These are phyloP conservation scores for Verticillium nonalfalfae DNA, from an alignment of 2,329 filamentous ascomycete genomes.

Conservation along the genomic window DNA sequence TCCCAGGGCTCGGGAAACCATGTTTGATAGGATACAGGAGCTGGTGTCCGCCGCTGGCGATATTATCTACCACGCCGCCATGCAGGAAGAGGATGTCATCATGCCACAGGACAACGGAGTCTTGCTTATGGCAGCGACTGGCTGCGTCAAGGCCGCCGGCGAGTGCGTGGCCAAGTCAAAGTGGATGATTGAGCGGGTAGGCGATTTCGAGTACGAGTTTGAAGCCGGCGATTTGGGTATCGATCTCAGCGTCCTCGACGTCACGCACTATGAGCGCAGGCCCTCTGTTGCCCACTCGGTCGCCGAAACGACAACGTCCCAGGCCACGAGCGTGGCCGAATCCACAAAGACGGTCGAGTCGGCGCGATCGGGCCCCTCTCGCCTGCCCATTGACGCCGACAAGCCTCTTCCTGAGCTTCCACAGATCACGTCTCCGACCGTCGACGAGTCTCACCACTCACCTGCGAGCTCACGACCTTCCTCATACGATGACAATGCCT, in stretches of 20 bases:
- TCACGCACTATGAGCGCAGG: constrained; percentile 24
- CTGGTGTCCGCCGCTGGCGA: constrained; percentile 77
- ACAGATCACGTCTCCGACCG: constrained; percentile 37
- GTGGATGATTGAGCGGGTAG: constrained; percentile 77
- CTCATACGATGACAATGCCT: constrained; percentile 34
- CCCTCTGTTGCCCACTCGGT: constrained; percentile 20
- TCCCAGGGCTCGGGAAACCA: constrained; percentile 61
- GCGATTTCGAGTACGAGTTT: constrained; percentile 84
- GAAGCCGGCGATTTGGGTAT: constrained; percentile 49
- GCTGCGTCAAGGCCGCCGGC: constrained; percentile 82
- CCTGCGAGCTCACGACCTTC: constrained; percentile 34
- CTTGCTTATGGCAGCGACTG: constrained; percentile 72
- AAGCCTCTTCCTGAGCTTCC: constrained; percentile 66
- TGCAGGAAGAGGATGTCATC: constrained; percentile 70
- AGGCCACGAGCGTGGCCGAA: constrained; percentile 30
- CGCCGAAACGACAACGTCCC: constrained; percentile 23
- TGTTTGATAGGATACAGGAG: constrained; percentile 75
- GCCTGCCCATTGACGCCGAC: constrained; percentile 40
- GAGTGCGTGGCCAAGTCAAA: constrained; percentile 88
- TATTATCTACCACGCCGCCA: constrained; percentile 63
- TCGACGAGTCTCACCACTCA: constrained; percentile 18
- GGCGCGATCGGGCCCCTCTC: constrained; percentile 27
- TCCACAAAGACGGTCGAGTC: constrained; percentile 23
- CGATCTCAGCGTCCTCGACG: constrained; percentile 45
- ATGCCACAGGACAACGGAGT: constrained; percentile 72